Conservation (phyloP, 164 flowering plant species). For the Buxus sempervirens region DNA sequence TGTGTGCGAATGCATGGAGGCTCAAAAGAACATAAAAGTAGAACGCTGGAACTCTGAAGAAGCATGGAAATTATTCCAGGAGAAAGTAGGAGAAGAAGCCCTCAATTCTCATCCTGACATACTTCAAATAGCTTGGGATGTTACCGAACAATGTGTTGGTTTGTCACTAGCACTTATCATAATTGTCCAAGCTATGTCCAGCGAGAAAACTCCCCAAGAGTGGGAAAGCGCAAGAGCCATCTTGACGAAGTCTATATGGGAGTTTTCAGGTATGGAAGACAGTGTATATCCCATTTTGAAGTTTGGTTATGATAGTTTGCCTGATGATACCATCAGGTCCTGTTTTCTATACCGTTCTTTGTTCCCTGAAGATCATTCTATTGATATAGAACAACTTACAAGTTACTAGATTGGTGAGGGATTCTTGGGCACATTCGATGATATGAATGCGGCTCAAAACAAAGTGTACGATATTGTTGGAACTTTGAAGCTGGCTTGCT, state of each 20-base stretch:
- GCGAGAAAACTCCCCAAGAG: background rate
- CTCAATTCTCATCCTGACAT: background rate
- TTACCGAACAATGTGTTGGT: background rate
- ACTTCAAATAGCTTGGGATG: background rate
- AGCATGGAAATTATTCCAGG: background rate
- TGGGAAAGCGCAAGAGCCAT: background rate
- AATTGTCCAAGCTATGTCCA: background rate
- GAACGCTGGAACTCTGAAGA: background rate
- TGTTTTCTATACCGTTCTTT: background rate
- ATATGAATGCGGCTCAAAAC: background rate
- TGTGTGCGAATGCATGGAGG: background rate
- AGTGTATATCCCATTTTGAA: background rate
- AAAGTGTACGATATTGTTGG: background rate
- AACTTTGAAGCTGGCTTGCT: background rate
- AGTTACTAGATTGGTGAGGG: background rate
- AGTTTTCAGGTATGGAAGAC: background rate
- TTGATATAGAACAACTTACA: background rate
- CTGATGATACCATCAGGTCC: background rate
- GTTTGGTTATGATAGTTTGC: background rate
- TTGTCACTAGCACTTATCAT: background rate
- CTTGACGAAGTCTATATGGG: background rate
- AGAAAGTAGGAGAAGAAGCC: background rate
- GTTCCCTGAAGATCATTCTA: background rate
- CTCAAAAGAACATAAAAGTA: background rate
- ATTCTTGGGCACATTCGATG: background rate